Conservation (phyloP, 139 green algal species). For the Diplosphaera chodatii region DNA sequence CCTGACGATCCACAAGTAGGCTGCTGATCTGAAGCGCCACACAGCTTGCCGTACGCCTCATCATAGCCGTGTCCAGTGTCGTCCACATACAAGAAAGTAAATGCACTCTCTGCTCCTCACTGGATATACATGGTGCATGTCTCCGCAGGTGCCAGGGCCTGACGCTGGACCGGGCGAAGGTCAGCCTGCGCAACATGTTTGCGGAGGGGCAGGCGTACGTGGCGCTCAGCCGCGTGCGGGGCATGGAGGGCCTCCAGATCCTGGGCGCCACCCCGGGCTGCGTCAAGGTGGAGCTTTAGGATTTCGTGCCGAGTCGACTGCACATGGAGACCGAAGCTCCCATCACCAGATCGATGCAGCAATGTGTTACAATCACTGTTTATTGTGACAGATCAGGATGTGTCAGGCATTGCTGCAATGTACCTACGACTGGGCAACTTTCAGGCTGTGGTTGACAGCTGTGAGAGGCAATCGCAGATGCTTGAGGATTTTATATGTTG, state of each 20-base stretch:
- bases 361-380: too few species aligned
- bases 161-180: slow-evolving; percentile 55
- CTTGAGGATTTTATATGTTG: slow-evolving; percentile 2
- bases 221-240: slow-evolving; percentile 52
- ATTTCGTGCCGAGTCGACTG: too few species aligned
- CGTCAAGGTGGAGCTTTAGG: slow-evolving; percentile 28
- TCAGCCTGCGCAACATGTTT: slow-evolving; percentile 37
- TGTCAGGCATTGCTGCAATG: too few species aligned
- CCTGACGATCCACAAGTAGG: slow-evolving; percentile 59
- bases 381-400: too few species aligned
- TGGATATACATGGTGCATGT: slow-evolving; percentile 8
- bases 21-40: neutral
- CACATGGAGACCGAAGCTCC: too few species aligned
- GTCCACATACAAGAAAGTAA: too few species aligned
- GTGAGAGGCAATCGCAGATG: slow-evolving; percentile 17
- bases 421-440: too few species aligned
- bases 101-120: neutral
- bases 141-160: slow-evolving; percentile 73
- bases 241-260: slow-evolving; percentile 56
- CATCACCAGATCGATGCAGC: too few species aligned
- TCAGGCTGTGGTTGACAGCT: too few species aligned
- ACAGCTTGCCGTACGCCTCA: too few species aligned
- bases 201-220: slow-evolving; percentile 75
- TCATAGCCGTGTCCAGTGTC: too few species aligned
- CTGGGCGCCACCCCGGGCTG: slow-evolving; percentile 23